phyloP scores from a whole-genome alignment of 495 filamentous ascomycete species.

The Penicillium odoratum region DNA sequence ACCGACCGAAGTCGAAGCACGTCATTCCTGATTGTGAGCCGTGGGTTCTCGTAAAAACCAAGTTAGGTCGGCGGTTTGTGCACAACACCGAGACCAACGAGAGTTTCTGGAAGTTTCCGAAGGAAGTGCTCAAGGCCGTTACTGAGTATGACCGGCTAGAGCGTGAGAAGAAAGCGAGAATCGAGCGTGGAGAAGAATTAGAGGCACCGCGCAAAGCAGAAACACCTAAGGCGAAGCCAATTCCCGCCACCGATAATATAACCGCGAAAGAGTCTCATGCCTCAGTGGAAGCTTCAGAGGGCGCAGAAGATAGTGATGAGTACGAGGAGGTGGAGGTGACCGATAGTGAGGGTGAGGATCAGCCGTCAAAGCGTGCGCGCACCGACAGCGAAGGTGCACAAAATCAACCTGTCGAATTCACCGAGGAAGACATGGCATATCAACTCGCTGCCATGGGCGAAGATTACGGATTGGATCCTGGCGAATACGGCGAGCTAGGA shows the following conservation, averaged over 20 bases:
- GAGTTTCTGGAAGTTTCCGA: constrained; percentile 91
- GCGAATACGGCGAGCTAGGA: constrained; percentile 67
- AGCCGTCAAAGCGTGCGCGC: constrained; percentile 64
- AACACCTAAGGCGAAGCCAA: constrained; percentile 1
- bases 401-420: constrained; percentile 76
- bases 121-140: constrained; percentile 78
- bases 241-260: constrained; percentile 4
- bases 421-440: constrained; percentile 91
- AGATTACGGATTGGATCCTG: constrained; percentile 69
- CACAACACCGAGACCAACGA: constrained; percentile 79
- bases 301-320: constrained; percentile 58
- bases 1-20: constrained; percentile 80
- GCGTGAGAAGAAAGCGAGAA: constrained; percentile 48
- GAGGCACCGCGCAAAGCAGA: constrained; percentile 23
- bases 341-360: constrained; percentile 59
- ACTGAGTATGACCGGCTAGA: constrained; percentile 65
- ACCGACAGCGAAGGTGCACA: constrained; percentile 57
- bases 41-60: constrained; percentile 94
- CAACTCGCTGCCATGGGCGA: constrained; percentile 86
- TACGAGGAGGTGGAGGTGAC: constrained; percentile 91
- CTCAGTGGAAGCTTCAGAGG: constrained; percentile 16
- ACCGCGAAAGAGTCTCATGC: neutral
- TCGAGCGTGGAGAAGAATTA: constrained; percentile 38
- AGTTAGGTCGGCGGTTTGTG: constrained; percentile 81
- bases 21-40: constrained; percentile 76